These are phyloP conservation scores for Solidago caesia DNA, from an alignment of 129 eudicot species.

Conservation along the genomic window DNA sequence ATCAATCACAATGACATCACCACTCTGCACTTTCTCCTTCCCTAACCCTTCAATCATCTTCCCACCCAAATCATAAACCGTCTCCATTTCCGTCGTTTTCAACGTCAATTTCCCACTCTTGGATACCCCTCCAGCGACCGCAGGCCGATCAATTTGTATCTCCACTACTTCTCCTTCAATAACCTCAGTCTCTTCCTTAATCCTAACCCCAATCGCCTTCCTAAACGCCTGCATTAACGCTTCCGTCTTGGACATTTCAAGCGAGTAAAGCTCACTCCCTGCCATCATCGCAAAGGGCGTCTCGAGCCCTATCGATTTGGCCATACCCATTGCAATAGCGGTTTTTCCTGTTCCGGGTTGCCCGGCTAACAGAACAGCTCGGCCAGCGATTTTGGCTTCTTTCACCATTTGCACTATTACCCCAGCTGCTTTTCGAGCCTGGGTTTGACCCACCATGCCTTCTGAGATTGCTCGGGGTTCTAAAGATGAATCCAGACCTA, in stretches of 20 bases:
- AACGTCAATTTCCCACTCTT: neutral
- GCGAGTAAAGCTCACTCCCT: neutral
- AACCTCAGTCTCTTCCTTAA: neutral
- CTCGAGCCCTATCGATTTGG: neutral
- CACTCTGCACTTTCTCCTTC: constrained; percentile 9
- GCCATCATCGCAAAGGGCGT: neutral
- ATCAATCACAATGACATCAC: neutral
- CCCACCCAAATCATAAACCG: neutral
- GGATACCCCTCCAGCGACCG: neutral
- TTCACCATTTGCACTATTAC: constrained; percentile 1
- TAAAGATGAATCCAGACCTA: neutral
- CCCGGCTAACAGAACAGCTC: neutral
- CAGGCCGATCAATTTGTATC: neutral
- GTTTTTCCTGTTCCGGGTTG: constrained; percentile 6
- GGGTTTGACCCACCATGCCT: constrained; percentile 1
- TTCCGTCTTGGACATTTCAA: neutral
- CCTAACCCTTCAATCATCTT: constrained; percentile 1
- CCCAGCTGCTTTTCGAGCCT: neutral
- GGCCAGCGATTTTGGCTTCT: neutral
- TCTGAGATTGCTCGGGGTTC: neutral
- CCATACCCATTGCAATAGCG: constrained; percentile 2
- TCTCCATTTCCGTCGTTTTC: constrained; percentile 3
- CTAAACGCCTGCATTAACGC: constrained; percentile 2
- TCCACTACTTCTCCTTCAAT: constrained; percentile 1
- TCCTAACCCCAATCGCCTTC: constrained; percentile 3